phyloP scores from a whole-genome alignment of 139 green algal genomes.

The Coelastrella sp. region DNA sequence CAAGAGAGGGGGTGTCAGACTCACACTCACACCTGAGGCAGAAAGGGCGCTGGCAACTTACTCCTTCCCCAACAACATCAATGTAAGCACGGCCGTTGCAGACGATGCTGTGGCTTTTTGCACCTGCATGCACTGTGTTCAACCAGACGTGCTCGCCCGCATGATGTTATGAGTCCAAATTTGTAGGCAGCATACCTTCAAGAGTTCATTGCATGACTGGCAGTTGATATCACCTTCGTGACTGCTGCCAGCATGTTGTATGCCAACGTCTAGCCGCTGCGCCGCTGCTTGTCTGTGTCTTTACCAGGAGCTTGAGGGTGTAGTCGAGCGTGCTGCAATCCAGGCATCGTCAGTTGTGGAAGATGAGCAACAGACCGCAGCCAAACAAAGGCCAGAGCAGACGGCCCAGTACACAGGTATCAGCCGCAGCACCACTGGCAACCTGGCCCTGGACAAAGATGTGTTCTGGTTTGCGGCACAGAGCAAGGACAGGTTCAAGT shows the following conservation, averaged over 20 bases:
- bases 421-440: conserved; percentile 27
- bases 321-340: conserved; percentile 72
- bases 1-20: conserved; percentile 12
- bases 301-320: conserved; percentile 68
- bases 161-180: no score
- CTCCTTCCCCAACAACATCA: conserved; percentile 78
- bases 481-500: conserved; percentile 45
- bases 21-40: conserved; percentile 70
- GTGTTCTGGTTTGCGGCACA: conserved; percentile 53
- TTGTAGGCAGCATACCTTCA: no score
- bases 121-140: no score
- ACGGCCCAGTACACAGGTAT: conserved; percentile 1
- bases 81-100: conserved; percentile 47
- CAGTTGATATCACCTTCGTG: no score
- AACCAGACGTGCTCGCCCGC: no score
- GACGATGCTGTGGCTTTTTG: no score
- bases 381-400: neutral
- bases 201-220: no score
- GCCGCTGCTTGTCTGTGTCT: neutral
- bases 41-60: conserved; percentile 69
- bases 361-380: neutral
- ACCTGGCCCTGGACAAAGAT: conserved; percentile 51
- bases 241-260: no score
- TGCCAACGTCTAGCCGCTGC: no score
- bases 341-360: conserved; percentile 53